phyloP scores from a whole-genome alignment of 768 basidiomycete species.

The Boletellus sp. region DNA sequence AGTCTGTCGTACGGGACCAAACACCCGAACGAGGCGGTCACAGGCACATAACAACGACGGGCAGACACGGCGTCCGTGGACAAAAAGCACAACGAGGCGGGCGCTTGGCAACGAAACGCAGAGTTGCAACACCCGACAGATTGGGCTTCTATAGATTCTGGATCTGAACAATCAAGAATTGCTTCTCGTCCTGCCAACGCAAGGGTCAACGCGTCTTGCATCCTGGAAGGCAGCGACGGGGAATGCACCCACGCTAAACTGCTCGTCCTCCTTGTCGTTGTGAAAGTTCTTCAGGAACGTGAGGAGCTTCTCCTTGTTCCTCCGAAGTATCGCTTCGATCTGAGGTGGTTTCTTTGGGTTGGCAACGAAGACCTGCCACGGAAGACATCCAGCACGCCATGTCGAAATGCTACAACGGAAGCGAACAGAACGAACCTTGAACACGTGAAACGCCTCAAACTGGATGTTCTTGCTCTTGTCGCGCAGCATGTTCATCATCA shows the following conservation, averaged over 20 bases:
- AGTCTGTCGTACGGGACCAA: background rate
- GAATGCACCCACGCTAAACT: conserved; percentile 67
- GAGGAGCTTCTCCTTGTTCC: conserved; percentile 94
- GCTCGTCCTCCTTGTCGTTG: conserved; percentile 98
- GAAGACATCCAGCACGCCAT: no score
- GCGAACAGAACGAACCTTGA: conserved; percentile 68
- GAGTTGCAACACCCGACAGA: background rate
- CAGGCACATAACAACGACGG: conserved; percentile 8
- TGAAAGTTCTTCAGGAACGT: conserved; percentile 90
- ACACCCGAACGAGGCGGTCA: conserved; percentile 1
- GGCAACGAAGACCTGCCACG: conserved; percentile 85
- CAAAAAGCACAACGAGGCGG: background rate
- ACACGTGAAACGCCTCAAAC: conserved; percentile 99
- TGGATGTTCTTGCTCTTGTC: conserved; percentile 99
- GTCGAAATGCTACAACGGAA: background rate
- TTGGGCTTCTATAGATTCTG: conserved; percentile 54
- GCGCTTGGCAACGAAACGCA: background rate
- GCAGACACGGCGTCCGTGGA: background rate
- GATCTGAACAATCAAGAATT: conserved; percentile 92
- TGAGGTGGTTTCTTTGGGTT: conserved; percentile 98
- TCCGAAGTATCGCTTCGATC: conserved; percentile 82
- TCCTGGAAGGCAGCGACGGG: background rate
- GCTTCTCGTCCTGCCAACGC: conserved; percentile 75
- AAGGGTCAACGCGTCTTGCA: background rate
- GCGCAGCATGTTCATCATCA: conserved; percentile 99